phyloP scores from a whole-genome alignment of 2,329 filamentous ascomycete genomes.

The Trichoderma gracile region DNA sequence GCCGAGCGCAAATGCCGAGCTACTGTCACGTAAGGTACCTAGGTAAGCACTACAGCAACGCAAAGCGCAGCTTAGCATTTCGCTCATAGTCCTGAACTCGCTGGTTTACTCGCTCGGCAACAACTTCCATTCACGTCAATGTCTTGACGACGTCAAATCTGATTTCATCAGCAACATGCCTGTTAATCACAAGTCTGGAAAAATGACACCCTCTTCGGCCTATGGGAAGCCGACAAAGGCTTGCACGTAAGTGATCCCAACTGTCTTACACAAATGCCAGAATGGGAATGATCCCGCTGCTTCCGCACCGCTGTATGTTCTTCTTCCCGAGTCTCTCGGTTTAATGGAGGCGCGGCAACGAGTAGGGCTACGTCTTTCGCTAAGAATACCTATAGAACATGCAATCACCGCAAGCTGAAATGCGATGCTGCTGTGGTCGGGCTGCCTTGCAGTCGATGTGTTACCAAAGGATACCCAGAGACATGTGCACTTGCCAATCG shows the following conservation, averaged over 20 bases:
- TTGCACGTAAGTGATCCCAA: not conserved
- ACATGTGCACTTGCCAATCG: conserved; percentile 2
- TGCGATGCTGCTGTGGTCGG: not conserved
- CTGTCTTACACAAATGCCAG: too few species aligned
- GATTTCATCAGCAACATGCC: not conserved
- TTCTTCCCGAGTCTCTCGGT: not conserved
- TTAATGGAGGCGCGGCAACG: not conserved
- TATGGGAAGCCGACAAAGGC: conserved; percentile 7
- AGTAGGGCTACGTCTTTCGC: too few species aligned
- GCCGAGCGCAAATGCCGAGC: not conserved
- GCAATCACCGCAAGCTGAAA: conserved; percentile 1
- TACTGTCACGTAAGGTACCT: not conserved
- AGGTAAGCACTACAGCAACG: too few species aligned
- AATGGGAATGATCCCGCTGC: not conserved
- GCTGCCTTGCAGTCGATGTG: not conserved
- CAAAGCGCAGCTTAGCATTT: not conserved
- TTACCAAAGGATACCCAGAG: conserved; percentile 2
- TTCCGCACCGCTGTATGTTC: not conserved
- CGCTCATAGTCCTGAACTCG: not conserved
- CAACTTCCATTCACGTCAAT: not conserved
- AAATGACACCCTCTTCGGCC: not conserved
- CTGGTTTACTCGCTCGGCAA: not conserved
- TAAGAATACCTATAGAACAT: not conserved
- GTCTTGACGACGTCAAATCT: not conserved
- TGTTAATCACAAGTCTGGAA: not conserved